Base-by-base conservation (phyloP, 2,329 filamentous ascomycete species). In the Aspergillus sp. region DNA sequence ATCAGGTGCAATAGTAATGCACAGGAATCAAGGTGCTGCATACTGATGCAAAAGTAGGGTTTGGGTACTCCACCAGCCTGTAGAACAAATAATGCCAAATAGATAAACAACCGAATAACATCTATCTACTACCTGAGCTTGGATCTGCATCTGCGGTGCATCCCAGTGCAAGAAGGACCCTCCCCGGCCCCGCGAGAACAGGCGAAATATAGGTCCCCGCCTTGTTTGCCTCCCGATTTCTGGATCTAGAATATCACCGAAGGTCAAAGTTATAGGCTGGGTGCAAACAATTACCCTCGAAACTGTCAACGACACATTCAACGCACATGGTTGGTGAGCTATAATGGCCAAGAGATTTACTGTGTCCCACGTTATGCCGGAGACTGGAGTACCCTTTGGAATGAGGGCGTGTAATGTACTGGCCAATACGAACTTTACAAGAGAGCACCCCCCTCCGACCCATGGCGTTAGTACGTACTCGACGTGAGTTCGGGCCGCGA, bases 401-500 rank as follows among this genome's bases (percentile, higher is more conserved):
- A 7, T 41, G 33, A 13, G 12, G 27, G 15, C 27, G 20, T 19
- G 46, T 45, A 51, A 51, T 15, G 20, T 45, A 40, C 54, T 37
- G 47, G 30, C 46, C 54, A 56, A 56, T 56, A 56, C 53, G 22
- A 27, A 15, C 24, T 12, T 4, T 44, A 45, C 46, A 30, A 51
- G 45, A 56, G 39, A 51, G 53, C 53, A 49, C 34, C 51, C 20
- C 34, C 41, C 20, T 24, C 41, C 42, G 24, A 19, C 15, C 17
- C 15, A 39, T 30, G 33, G 33, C 47, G 34, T 47, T 47, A 48
- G 42, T 34, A 37, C 51, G 44, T 54, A 42, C 46, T 44, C 17
- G 37, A 13, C 20, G 27, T 51, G 45, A 56, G 54, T 51, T 45
- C 46, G 47, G 46, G 46, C 54, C 54, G 39, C 53, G 30, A 51